Conservation (phyloP, 2,329 filamentous ascomycete genomes). For the Sclerotinia trifoliorum region DNA sequence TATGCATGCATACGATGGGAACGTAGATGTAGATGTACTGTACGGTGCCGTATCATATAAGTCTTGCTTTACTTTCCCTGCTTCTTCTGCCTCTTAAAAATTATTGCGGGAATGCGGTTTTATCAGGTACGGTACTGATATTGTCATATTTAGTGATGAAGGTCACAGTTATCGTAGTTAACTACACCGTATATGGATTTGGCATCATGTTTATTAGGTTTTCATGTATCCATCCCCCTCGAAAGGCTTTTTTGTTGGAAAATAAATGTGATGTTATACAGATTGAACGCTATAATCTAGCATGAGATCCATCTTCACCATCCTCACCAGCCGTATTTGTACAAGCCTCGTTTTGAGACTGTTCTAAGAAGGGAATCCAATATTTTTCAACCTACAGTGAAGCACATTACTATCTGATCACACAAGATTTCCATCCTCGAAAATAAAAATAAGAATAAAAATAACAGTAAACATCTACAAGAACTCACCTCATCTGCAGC, state of each 20-base stretch:
- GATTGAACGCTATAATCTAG: constrained; percentile 1
- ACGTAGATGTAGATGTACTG: no score
- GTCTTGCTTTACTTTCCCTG: no score
- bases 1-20: no score
- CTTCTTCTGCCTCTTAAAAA: no score
- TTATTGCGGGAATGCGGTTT: no score
- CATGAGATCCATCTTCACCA: neutral
- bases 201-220: neutral
- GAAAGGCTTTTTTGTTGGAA: neutral
- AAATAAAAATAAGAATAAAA: no score
- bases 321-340: neutral
- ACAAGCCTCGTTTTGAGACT: neutral
- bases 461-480: no score
- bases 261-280: no score
- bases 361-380: neutral
- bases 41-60: no score
- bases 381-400: neutral
- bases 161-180: neutral
- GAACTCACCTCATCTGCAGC: constrained; percentile 41
- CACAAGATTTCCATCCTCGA: neutral
- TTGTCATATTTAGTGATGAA: no score
- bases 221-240: neutral
- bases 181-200: neutral
- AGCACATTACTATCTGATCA: neutral
- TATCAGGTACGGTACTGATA: no score